Evolutionary conservation across 2,329 filamentous ascomycete genomes (phyloP), one percentile per base, ranked within the genome.

Genomic region (Neofusicoccum kwambonambiense): DNA sequence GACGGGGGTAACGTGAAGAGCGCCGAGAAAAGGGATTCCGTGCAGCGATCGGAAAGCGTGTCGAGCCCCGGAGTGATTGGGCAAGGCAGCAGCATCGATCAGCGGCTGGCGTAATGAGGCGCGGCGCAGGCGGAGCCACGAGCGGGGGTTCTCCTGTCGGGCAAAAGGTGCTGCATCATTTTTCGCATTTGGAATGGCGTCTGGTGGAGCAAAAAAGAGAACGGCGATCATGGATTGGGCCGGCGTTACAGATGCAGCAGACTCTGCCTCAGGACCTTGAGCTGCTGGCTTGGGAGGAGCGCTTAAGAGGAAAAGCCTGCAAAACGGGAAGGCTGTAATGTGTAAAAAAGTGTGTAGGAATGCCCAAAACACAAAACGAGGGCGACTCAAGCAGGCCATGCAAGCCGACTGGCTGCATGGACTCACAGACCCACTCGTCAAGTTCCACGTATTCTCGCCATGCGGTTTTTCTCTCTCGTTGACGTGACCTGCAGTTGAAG

Each of bases 41-140:
- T 63, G 47, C 60, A 63, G 47, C 49, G 60, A 44, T 54, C 60
- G 39, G 60, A 52, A 31, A 52, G 47, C 13, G 60, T 41, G 49
- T 31, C n/a, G 19, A 63, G 22, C 27, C 60, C 47, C 3, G 60
- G 60, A 13, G 60, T 63, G 37, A 63, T 63, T 63, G 60, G 60
- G 11, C 60, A 52, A 35, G 60, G 60, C 60, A 45, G 47, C 60
- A 63, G 44, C 39, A 58, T 58, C 13, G 54, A 56, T 56, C 52
- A 58, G 54, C 54, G 54, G 54, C 39, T 58, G 54, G 54, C 54
- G 39, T 45, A 58, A 34, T 42, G 37, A 35, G 52, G 52, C 52
- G 52, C 52, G 19, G 52, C 52, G 19, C 52, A 56, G 39, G n/a
- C 54, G 54, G 54, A 44, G 39, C 34, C 17, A 58, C 19, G 31